A percentile compares a stretch with the other conserved stretches of the same genome.
Evolutionary conservation across 1,284 basidiomycete genomes (phyloP).

Genomic region (Mycena sp.): DNA sequence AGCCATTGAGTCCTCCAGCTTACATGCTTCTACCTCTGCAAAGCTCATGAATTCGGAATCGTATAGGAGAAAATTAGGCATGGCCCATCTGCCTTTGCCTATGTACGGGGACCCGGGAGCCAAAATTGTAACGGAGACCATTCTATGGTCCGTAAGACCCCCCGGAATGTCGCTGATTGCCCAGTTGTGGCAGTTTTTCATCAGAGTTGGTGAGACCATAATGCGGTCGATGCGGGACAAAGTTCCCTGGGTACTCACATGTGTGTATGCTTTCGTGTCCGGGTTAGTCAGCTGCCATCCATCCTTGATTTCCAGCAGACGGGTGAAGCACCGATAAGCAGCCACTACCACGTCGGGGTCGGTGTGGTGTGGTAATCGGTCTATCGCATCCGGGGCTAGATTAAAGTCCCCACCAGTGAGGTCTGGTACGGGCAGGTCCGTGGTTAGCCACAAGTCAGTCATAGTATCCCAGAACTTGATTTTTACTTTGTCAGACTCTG

Average conservation of each 20-base stretch:
- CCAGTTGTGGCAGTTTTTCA: constrained; percentile 1
- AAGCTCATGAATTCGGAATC: constrained; percentile 9
- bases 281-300: constrained; percentile 16
- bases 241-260: background rate
- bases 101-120: constrained; percentile 5
- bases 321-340: background rate
- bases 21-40: background rate
- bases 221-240: constrained; percentile 11
- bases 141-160: background rate
- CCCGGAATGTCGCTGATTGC: background rate
- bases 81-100: constrained; percentile 21
- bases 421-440: constrained; percentile 16
- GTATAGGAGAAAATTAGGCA: constrained; percentile 14
- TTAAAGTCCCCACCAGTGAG: constrained; percentile 9
- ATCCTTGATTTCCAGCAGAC: background rate
- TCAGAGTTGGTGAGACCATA: background rate
- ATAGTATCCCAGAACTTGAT: constrained; percentile 21
- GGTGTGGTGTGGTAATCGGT: constrained; percentile 9
- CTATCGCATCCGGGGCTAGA: constrained; percentile 10
- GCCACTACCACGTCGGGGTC: background rate
- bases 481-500: constrained; percentile 15
- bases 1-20: background rate
- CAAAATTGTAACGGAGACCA: constrained; percentile 6
- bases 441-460: background rate
- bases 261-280: constrained; percentile 3